Conservation (phyloP, 2,329 filamentous ascomycete genomes). For the Hypoxylon sp. region DNA sequence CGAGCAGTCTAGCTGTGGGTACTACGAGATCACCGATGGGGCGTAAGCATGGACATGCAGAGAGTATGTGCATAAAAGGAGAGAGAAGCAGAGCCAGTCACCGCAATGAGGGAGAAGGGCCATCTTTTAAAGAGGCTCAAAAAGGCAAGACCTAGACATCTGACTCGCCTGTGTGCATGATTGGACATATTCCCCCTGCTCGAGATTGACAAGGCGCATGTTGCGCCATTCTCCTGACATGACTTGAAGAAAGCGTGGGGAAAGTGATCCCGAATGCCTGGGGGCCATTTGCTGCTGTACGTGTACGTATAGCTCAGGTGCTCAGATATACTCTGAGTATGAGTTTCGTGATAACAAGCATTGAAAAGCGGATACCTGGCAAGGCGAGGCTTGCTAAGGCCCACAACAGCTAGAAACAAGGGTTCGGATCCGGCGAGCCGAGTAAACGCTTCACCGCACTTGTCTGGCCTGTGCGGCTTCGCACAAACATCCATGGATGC, state of each 20-base stretch:
- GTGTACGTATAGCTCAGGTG: slow-evolving; percentile 16
- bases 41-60: slow-evolving; percentile 30
- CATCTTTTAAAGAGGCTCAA: slow-evolving; percentile 36
- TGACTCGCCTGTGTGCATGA: slow-evolving; percentile 32
- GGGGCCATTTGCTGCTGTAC: not conserved
- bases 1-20: slow-evolving; percentile 5
- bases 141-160: slow-evolving; percentile 23
- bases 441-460: slow-evolving; percentile 36
- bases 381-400: slow-evolving; percentile 33
- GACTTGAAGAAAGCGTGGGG: slow-evolving; percentile 24
- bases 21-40: slow-evolving; percentile 7
- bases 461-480: slow-evolving; percentile 17
- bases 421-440: slow-evolving; percentile 39
- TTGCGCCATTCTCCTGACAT: slow-evolving; percentile 30
- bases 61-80: slow-evolving; percentile 17
- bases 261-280: slow-evolving; percentile 27
- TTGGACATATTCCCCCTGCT: slow-evolving; percentile 30
- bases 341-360: slow-evolving; percentile 29
- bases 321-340: slow-evolving; percentile 15
- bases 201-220: slow-evolving; percentile 31
- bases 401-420: slow-evolving; percentile 25
- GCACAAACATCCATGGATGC: slow-evolving; percentile 14
- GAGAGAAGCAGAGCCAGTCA: slow-evolving; percentile 32
- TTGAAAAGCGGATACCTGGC: slow-evolving; percentile 19
- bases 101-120: slow-evolving; percentile 39